Base-by-base conservation (phyloP, 805 yeast genomes). In the Pichia manshurica region DNA sequence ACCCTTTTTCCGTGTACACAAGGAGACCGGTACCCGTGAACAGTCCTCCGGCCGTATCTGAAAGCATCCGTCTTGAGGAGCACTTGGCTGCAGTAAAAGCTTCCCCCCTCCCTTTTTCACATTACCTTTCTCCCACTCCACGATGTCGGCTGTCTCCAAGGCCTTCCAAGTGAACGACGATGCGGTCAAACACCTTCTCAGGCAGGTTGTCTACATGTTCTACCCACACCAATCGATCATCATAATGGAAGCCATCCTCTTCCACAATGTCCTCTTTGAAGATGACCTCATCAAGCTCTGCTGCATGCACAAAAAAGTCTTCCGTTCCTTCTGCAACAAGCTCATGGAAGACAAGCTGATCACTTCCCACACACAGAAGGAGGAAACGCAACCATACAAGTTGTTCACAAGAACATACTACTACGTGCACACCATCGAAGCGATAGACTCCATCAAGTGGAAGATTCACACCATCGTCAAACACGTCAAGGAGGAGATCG, bases 361-460 rank as follows among this genome's bases (percentile, higher is more conserved):
- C 21, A 77, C 80, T 5, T 77, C 78, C 32, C 90, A 86, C 52
- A 74, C 75, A 28, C 93, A 85, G 61, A 79, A 84, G 64, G 88
- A 79, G 60, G 84, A 78, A 50, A 80, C 77, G 4, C 74, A 76
- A 21, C 85, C 79, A 48, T 78, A 64, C 52, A 73, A 96, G 52
- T 77, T 84, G 47, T 80, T 82, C 41, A 76, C 90, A 57, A 84
- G 91, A 2, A 88, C 88, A 58, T 93, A 84, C 67, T 93, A 78
- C 64, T 64, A 53, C 42, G 82, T 91, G 46, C 96, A 88, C 61
- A 80, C 78, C 62, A 87, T 96, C 3, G 96, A 89, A 64, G 95
- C 98, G 0, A 87, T 93, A 36, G 99, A 93, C 67, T 81, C 96
- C 3, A 81, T 93, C 62, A 93, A 93, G 66, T 93, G 98, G 98